A percentile compares a stretch with the other conserved stretches of the same genome.
Conservation (phyloP, 2,329 filamentous ascomycete species). For the Penicillium sp. region DNA sequence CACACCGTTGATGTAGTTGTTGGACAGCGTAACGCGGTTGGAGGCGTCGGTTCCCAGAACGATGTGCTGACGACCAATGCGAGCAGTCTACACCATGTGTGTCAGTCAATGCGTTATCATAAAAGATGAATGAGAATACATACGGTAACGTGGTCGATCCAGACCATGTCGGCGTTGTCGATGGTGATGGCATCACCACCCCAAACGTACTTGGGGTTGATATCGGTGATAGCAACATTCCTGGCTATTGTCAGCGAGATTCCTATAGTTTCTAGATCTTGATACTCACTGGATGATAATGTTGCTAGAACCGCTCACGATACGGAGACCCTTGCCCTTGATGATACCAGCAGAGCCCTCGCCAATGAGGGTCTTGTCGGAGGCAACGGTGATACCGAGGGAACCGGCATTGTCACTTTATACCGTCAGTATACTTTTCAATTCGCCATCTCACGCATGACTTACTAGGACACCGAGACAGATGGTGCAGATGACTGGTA, state of each 20-base stretch:
- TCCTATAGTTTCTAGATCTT: background rate
- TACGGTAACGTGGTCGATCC: conserved; percentile 58
- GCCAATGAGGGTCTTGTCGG: conserved; percentile 64
- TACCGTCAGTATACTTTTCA: background rate
- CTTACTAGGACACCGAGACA: conserved; percentile 44
- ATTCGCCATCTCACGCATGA: background rate
- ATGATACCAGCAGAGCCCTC: conserved; percentile 59
- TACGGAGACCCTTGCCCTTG: conserved; percentile 61
- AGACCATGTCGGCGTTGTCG: conserved; percentile 47
- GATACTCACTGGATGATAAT: conserved; percentile 58
- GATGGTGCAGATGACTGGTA: conserved; percentile 59
- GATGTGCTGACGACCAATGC: conserved; percentile 64
- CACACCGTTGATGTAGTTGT: conserved; percentile 62
- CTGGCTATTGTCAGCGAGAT: conserved; percentile 10
- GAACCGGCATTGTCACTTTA: conserved; percentile 55
- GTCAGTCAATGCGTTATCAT: background rate
- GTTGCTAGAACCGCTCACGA: conserved; percentile 54
- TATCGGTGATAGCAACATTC: conserved; percentile 59
- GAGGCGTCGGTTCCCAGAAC: conserved; percentile 60
- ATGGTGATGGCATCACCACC: conserved; percentile 63
- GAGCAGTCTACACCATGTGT: conserved; percentile 49
- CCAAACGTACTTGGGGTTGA: conserved; percentile 65
- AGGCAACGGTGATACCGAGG: conserved; percentile 56
- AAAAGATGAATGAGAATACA: background rate
- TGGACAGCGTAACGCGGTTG: conserved; percentile 63